Conservation (phyloP, 2,329 filamentous ascomycete species). For the Colletotrichum liaoningense region DNA sequence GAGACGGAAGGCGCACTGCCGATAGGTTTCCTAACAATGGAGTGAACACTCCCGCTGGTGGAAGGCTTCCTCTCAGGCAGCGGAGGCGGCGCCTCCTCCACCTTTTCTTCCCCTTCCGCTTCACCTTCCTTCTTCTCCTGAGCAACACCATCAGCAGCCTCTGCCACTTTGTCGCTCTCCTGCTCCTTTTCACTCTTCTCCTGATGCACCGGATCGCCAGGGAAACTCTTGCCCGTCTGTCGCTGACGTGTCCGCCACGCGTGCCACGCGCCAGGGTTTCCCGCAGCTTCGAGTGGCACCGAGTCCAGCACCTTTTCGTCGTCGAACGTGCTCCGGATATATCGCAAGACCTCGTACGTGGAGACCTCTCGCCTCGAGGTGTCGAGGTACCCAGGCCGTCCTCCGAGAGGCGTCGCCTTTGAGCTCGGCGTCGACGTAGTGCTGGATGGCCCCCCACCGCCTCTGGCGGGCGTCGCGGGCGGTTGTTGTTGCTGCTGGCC, state of each 20-base stretch:
- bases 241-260: slow-evolving; percentile 80
- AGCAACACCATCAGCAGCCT: neutral
- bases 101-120: slow-evolving; percentile 38
- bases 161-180: neutral
- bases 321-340: slow-evolving; percentile 86
- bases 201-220: neutral
- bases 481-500: slow-evolving; percentile 49
- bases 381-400: slow-evolving; percentile 52
- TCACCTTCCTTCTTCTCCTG: slow-evolving; percentile 1
- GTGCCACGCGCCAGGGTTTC: slow-evolving; percentile 93
- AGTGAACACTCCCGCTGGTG: slow-evolving; percentile 17
- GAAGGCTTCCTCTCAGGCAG: slow-evolving; percentile 1
- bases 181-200: neutral
- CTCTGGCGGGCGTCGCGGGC: slow-evolving; percentile 41
- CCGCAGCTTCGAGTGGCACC: slow-evolving; percentile 83
- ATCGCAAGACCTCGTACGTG: slow-evolving; percentile 78
- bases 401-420: slow-evolving; percentile 42
- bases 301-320: slow-evolving; percentile 81
- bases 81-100: slow-evolving; percentile 3
- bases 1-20: slow-evolving; percentile 28
- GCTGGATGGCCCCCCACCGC: slow-evolving; percentile 35
- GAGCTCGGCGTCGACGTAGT: slow-evolving; percentile 45
- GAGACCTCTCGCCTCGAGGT: slow-evolving; percentile 59
- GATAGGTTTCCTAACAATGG: slow-evolving; percentile 34
- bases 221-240: slow-evolving; percentile 21